Percentiles rank a stretch among this genome's conserved stretches.
phyloP scores from a whole-genome alignment of 2,329 filamentous ascomycete genomes.

The Penicillium thymicola region DNA sequence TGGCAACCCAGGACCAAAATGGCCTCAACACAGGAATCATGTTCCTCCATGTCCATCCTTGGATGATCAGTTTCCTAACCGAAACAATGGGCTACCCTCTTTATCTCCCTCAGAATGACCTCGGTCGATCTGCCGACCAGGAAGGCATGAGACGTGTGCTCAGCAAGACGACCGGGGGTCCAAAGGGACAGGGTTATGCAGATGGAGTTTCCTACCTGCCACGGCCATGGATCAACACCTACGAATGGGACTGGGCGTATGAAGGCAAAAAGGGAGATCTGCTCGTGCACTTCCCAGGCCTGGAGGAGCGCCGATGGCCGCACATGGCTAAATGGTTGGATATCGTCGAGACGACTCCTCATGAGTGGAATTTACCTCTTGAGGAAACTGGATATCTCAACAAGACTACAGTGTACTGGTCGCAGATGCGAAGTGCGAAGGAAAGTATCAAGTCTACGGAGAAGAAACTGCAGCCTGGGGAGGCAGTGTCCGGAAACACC shows the following conservation, averaged over 20 bases:
- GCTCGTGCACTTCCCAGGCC: conserved; percentile 32
- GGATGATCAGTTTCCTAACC: conserved; percentile 32
- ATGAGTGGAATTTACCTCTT: conserved; percentile 23
- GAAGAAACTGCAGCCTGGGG: background rate
- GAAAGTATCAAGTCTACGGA: background rate
- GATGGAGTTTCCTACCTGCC: conserved; percentile 21
- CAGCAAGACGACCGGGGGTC: conserved; percentile 17
- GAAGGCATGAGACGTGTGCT: conserved; percentile 22
- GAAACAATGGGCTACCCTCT: conserved; percentile 26
- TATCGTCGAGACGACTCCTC: conserved; percentile 17
- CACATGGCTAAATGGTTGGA: conserved; percentile 29
- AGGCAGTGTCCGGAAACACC: background rate
- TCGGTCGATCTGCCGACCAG: conserved; percentile 24
- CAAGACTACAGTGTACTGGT: conserved; percentile 23
- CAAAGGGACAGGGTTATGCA: conserved; percentile 13
- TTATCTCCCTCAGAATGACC: conserved; percentile 19
- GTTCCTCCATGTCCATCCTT: conserved; percentile 34
- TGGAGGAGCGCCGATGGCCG: conserved; percentile 22
- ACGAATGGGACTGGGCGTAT: conserved; percentile 27
- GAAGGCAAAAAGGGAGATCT: conserved; percentile 27
- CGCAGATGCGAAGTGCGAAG: conserved; percentile 2
- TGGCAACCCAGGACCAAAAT: conserved; percentile 32
- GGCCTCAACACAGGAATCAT: conserved; percentile 37
- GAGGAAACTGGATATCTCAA: conserved; percentile 22
- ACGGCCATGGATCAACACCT: conserved; percentile 29